These are phyloP conservation scores for Citrus cavaleriei DNA, from an alignment of 345 rosid species.

Conservation along the genomic window DNA sequence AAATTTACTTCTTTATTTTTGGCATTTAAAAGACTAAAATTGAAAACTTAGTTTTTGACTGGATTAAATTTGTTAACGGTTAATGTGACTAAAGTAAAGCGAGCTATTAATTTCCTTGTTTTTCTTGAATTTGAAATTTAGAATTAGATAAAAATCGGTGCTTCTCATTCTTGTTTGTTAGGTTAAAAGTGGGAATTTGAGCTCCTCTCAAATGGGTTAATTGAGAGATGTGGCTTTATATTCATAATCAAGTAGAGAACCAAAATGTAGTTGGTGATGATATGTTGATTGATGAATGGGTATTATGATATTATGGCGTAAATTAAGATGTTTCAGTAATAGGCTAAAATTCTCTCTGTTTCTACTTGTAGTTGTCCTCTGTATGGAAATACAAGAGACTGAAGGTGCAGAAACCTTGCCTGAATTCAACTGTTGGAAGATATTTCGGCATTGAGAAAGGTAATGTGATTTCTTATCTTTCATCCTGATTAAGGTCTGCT, in stretches of 20 bases:
- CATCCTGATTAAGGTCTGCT: neutral
- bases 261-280: neutral
- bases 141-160: neutral
- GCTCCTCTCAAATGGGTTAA: neutral
- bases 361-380: slow-evolving; percentile 54
- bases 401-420: slow-evolving; percentile 76
- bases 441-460: slow-evolving; percentile 40
- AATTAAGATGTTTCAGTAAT: neutral
- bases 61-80: neutral
- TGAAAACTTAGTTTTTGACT: neutral
- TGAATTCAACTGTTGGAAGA: slow-evolving; percentile 38
- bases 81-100: neutral
- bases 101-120: neutral
- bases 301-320: neutral
- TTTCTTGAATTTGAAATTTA: neutral
- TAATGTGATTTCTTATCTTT: slow-evolving; percentile 17
- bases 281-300: neutral
- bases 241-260: neutral
- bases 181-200: neutral
- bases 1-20: neutral
- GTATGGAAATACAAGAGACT: slow-evolving; percentile 73
- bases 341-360: slow-evolving; percentile 2
- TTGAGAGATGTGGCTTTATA: neutral
- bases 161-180: neutral
- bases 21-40: neutral